These are phyloP conservation scores for Aspergillus novoparasiticus DNA, from an alignment of 2,329 filamentous ascomycete species.

Conservation along the genomic window DNA sequence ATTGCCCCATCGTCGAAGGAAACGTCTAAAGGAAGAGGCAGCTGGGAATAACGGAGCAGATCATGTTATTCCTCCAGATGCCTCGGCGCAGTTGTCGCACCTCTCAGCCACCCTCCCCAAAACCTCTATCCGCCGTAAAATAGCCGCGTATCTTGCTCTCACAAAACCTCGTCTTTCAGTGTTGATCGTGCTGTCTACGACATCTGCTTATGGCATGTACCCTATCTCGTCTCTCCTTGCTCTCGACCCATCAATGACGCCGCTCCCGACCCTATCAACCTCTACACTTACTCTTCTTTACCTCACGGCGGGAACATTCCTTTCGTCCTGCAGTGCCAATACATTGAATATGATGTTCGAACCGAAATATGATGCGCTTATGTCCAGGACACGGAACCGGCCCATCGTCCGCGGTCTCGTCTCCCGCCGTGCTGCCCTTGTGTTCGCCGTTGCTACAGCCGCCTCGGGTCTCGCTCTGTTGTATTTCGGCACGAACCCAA, in stretches of 20 bases:
- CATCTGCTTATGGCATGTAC: conserved; percentile 88
- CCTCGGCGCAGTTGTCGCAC: conserved; percentile 61
- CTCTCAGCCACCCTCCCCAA: conserved; percentile 60
- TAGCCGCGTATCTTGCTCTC: conserved; percentile 83
- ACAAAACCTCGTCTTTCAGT: conserved; percentile 94
- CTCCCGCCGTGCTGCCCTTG: conserved; percentile 67
- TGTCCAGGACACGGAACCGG: conserved; percentile 89
- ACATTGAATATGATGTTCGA: conserved; percentile 98
- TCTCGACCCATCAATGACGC: conserved; percentile 70
- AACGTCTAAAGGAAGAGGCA: conserved; percentile 42
- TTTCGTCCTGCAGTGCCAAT: conserved; percentile 90
- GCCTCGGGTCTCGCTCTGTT: conserved; percentile 69
- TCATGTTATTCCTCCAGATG: conserved; percentile 56
- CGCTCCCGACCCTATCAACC: conserved; percentile 62
- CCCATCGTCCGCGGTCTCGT: conserved; percentile 84
- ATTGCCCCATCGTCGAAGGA: conserved; percentile 47
- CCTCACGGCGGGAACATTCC: conserved; percentile 83
- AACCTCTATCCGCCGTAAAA: conserved; percentile 62
- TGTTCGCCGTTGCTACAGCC: conserved; percentile 79
- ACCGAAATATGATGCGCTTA: conserved; percentile 82
- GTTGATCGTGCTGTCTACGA: conserved; percentile 86
- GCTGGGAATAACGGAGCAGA: conserved; percentile 28
- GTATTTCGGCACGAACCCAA: conserved; percentile 91
- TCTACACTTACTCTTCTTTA: conserved; percentile 90
- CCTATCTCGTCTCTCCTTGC: conserved; percentile 84